phyloP scores from a whole-genome alignment of 2,329 filamentous ascomycete species.

The Monosporascus cannonballus region DNA sequence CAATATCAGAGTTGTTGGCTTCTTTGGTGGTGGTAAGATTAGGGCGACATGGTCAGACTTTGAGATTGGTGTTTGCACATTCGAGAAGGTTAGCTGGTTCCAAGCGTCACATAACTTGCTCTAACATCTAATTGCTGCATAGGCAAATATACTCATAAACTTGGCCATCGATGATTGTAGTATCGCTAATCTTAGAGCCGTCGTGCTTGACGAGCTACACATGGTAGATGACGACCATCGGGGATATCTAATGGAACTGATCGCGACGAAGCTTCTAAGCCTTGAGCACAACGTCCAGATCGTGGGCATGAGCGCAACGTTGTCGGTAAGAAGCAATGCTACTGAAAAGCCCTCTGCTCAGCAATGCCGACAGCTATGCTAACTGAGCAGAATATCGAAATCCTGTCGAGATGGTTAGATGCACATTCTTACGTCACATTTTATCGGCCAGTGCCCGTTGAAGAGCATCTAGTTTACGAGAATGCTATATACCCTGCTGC shows the following conservation, averaged over 20 bases:
- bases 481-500: conserved; percentile 59
- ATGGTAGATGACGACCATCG: conserved; percentile 74
- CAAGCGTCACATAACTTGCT: conserved; percentile 1
- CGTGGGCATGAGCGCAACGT: conserved; percentile 73
- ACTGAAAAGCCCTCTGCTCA: neutral
- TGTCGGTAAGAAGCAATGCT: conserved; percentile 50
- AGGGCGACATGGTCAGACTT: conserved; percentile 65
- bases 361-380: conserved; percentile 1
- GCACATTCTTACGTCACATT: conserved; percentile 67
- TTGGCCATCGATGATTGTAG: conserved; percentile 65
- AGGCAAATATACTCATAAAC: conserved; percentile 73
- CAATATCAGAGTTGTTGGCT: conserved; percentile 60
- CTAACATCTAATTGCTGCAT: conserved; percentile 10
- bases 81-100: conserved; percentile 57
- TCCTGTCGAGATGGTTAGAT: conserved; percentile 64
- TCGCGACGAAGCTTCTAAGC: conserved; percentile 67
- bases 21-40: conserved; percentile 68
- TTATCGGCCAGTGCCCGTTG: conserved; percentile 69
- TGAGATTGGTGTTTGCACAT: conserved; percentile 72
- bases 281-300: conserved; percentile 64
- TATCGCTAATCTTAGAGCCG: conserved; percentile 56
- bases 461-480: conserved; percentile 69
- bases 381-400: conserved; percentile 54
- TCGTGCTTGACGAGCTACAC: conserved; percentile 74
- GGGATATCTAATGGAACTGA: conserved; percentile 68